These are phyloP conservation scores for Penstemon newberryi DNA, from an alignment of 257 asterid species.

Conservation along the genomic window DNA sequence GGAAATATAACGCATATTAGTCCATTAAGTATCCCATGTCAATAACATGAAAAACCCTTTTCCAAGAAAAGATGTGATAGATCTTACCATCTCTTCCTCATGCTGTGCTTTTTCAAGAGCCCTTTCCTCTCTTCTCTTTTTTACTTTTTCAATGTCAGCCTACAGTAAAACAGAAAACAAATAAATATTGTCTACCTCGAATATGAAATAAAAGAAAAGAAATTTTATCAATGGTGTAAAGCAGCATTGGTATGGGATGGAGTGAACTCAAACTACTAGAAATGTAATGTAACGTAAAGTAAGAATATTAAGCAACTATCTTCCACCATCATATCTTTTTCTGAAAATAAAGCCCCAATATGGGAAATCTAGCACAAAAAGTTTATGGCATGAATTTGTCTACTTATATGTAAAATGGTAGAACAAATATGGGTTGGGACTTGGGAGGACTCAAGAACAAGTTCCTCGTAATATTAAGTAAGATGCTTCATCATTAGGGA, in stretches of 20 bases:
- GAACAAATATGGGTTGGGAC: conserved; percentile 5
- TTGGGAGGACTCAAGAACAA: conserved; percentile 15
- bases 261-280: conserved; percentile 17
- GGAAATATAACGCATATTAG: conserved; percentile 1
- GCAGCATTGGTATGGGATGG: conserved; percentile 16
- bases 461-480: conserved; percentile 1
- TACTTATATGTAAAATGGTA: conserved; percentile 14
- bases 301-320: neutral
- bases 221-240: conserved; percentile 20
- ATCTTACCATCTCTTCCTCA: conserved; percentile 90
- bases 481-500: neutral
- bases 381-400: conserved; percentile 17
- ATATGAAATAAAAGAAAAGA: conserved; percentile 1
- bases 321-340: conserved; percentile 15
- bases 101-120: conserved; percentile 95
- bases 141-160: conserved; percentile 96
- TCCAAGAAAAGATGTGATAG: conserved; percentile 17
- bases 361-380: conserved; percentile 2
- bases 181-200: conserved; percentile 13
- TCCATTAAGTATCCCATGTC: conserved; percentile 17
- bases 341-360: neutral
- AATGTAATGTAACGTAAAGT: neutral
- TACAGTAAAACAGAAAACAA: conserved; percentile 27
- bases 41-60: conserved; percentile 16
- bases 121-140: conserved; percentile 95